These are phyloP conservation scores for Acanthamoeba royreba DNA, from an alignment of 208 protist genomes.

Conservation along the genomic window DNA sequence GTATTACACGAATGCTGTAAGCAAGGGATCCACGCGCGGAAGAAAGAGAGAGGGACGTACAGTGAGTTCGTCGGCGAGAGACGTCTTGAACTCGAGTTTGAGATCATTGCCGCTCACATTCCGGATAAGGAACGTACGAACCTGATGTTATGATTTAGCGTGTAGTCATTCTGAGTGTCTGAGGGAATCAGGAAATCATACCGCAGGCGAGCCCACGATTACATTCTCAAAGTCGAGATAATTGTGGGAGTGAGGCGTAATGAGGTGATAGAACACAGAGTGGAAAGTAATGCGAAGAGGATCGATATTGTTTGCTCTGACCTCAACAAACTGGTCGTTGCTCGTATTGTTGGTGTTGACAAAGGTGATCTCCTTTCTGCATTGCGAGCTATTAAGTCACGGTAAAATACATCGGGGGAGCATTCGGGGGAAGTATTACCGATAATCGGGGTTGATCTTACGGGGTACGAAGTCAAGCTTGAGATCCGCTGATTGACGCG, in stretches of 20 bases:
- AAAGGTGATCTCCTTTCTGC: constrained; percentile 72
- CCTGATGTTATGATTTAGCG: too few relatives aligned
- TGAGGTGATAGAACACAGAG: constrained; percentile 68
- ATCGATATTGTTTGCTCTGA: constrained; percentile 74
- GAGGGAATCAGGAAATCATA: neutral
- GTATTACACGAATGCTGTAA: too few relatives aligned
- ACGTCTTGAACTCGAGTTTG: constrained; percentile 41
- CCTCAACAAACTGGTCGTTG: constrained; percentile 62
- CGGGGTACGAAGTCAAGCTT: constrained; percentile 59
- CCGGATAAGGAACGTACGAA: constrained; percentile 60
- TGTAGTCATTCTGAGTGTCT: too few relatives aligned
- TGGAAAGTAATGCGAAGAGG: constrained; percentile 69
- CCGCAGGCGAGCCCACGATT: constrained; percentile 56
- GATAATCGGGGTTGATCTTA: constrained; percentile 67
- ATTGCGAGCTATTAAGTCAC: too few relatives aligned
- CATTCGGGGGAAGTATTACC: neutral
- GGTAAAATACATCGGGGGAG: neutral
- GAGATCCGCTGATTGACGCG: constrained; percentile 46
- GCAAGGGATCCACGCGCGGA: too few relatives aligned
- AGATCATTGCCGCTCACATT: constrained; percentile 53
- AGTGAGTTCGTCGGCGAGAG: constrained; percentile 54
- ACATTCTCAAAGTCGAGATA: constrained; percentile 62
- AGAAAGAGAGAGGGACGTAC: too few relatives aligned
- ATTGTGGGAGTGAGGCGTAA: constrained; percentile 46
- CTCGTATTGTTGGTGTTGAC: constrained; percentile 58